Evolutionary conservation across 2,329 filamentous ascomycete genomes (phyloP).

Genomic region (Pseudocercospora macadamiae): DNA sequence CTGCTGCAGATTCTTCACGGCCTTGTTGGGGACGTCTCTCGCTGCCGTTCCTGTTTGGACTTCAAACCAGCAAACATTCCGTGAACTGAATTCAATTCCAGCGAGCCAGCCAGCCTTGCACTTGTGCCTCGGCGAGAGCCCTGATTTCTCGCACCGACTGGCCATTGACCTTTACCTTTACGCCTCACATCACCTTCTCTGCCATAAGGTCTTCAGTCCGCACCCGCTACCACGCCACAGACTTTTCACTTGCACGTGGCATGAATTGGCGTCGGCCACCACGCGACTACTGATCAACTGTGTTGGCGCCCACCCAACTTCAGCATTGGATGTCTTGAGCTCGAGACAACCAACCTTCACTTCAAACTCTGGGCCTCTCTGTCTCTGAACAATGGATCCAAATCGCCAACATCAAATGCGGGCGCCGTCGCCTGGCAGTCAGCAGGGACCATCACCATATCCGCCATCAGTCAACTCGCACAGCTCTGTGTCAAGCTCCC

Average conservation of each 20-base stretch:
- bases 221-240: slow-evolving; percentile 1
- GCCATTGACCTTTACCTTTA: too few relatives aligned
- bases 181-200: neutral
- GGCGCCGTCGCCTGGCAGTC: slow-evolving; percentile 3
- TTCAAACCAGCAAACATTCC: slow-evolving; percentile 7
- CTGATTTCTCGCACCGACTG: slow-evolving; percentile 1
- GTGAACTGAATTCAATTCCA: slow-evolving; percentile 5
- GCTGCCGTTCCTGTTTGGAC: neutral
- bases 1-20: neutral
- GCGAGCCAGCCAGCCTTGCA: too few relatives aligned
- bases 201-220: neutral
- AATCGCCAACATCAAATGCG: slow-evolving; percentile 2
- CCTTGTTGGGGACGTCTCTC: neutral
- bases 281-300: too few relatives aligned
- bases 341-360: neutral
- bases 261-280: neutral
- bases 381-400: slow-evolving; percentile 9
- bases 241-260: slow-evolving; percentile 5
- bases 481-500: slow-evolving; percentile 1
- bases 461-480: slow-evolving; percentile 10
- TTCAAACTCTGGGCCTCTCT: neutral
- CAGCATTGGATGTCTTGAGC: slow-evolving; percentile 11
- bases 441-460: slow-evolving; percentile 14
- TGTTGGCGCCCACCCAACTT: neutral
- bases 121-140: slow-evolving; percentile 7